phyloP scores from a whole-genome alignment of 305 asterid genomes.

The Solanum hybrid region DNA sequence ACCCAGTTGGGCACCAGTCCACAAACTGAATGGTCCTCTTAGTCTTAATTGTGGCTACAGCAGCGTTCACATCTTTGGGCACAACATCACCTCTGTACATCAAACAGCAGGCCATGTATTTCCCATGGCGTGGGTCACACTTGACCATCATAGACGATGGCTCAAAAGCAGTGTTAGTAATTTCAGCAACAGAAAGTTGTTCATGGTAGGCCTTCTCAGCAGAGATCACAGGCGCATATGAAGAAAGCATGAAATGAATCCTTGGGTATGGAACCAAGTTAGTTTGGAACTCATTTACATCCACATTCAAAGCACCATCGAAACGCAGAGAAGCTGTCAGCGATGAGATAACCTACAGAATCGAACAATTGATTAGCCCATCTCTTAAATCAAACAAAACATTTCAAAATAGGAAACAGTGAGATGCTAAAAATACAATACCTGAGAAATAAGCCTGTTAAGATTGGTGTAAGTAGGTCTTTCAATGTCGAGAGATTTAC shows the following conservation, averaged over 20 bases:
- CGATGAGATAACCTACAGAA: conserved; percentile 63
- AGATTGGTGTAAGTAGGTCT: conserved; percentile 89
- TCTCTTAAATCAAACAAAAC: background rate
- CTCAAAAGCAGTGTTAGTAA: conserved; percentile 87
- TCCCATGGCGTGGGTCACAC: conserved; percentile 83
- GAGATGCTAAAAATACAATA: background rate
- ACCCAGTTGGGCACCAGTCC: conserved; percentile 93
- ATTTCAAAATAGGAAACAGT: background rate
- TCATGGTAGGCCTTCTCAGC: conserved; percentile 88
- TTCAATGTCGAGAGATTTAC: conserved; percentile 81
- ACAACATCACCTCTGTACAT: conserved; percentile 94
- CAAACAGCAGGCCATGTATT: conserved; percentile 90
- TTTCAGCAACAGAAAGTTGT: conserved; percentile 84
- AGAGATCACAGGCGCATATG: conserved; percentile 78
- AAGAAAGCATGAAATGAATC: conserved; percentile 91
- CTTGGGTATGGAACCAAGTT: conserved; percentile 94
- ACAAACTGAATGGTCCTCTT: conserved; percentile 85
- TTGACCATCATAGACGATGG: conserved; percentile 96
- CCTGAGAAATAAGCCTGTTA: conserved; percentile 89
- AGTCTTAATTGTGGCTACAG: conserved; percentile 85
- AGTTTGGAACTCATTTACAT: conserved; percentile 87
- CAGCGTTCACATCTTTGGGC: conserved; percentile 86
- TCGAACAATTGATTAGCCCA: background rate
- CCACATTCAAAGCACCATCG: conserved; percentile 82
- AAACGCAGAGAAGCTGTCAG: conserved; percentile 80